phyloP scores from a whole-genome alignment of 2,329 filamentous ascomycete species.

The Colletotrichum siamense region DNA sequence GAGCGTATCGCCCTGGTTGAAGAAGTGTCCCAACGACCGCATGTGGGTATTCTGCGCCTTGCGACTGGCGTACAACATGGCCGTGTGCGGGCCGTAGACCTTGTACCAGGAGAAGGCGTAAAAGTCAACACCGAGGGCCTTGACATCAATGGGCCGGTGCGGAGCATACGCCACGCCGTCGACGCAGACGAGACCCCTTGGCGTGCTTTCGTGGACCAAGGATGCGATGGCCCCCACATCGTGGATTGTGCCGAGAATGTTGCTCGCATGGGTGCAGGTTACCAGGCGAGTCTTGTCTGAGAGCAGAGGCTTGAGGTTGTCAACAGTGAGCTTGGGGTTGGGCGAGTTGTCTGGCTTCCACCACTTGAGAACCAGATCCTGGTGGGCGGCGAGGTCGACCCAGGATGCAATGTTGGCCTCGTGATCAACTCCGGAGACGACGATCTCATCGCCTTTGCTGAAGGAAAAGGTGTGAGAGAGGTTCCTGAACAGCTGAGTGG shows the following conservation, averaged over 20 bases:
- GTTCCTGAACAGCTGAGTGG: constrained; percentile 79
- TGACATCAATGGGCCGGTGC: constrained; percentile 73
- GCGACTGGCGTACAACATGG: constrained; percentile 70
- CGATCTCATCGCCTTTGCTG: constrained; percentile 65
- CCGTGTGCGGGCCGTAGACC: constrained; percentile 78
- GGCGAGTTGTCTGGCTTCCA: constrained; percentile 58
- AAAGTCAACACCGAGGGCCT: constrained; percentile 73
- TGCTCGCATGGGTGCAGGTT: constrained; percentile 75
- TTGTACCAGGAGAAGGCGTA: constrained; percentile 88
- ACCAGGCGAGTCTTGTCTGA: constrained; percentile 71
- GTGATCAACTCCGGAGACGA: constrained; percentile 77
- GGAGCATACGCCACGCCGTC: constrained; percentile 81
- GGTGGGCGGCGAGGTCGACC: constrained; percentile 69
- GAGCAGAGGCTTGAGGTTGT: constrained; percentile 64
- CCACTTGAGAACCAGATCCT: constrained; percentile 71
- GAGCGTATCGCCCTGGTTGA: constrained; percentile 65
- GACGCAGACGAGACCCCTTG: constrained; percentile 69
- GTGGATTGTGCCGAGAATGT: constrained; percentile 75
- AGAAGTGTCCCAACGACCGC: constrained; percentile 67
- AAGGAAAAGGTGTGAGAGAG: constrained; percentile 63
- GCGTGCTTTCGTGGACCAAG: constrained; percentile 52
- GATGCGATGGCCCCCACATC: constrained; percentile 62
- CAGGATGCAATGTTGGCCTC: constrained; percentile 80
- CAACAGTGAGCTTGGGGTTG: constrained; percentile 64
- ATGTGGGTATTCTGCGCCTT: constrained; percentile 58